phyloP scores from a whole-genome alignment of 371 early-diverging fungal genomes.

The Mortierella sp. region DNA sequence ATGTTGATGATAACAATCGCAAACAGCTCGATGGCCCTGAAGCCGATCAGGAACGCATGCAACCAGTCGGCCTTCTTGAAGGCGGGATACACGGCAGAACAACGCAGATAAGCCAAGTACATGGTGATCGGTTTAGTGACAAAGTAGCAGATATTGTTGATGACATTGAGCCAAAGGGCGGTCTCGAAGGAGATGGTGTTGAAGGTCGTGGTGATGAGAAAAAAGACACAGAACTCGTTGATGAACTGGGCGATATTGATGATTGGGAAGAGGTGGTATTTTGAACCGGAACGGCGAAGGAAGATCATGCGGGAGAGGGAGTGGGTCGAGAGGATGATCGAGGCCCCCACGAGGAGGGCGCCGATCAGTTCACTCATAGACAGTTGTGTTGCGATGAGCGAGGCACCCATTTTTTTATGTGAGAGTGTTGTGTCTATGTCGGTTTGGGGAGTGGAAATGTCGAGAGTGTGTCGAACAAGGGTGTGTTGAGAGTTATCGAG shows the following conservation, averaged over 20 bases:
- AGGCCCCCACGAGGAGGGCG: constrained; percentile 46
- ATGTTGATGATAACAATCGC: constrained; percentile 43
- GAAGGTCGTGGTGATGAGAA: constrained; percentile 45
- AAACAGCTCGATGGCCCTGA: constrained; percentile 48
- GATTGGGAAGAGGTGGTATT: constrained; percentile 55
- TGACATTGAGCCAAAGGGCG: constrained; percentile 53
- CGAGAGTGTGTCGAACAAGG: background rate
- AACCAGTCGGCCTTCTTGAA: constrained; percentile 34
- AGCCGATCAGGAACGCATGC: constrained; percentile 37
- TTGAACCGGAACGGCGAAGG: constrained; percentile 44
- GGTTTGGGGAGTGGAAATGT: background rate
- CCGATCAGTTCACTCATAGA: constrained; percentile 37
- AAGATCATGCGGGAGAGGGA: constrained; percentile 54
- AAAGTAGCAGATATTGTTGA: constrained; percentile 51
- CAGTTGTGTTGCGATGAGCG: constrained; percentile 38
- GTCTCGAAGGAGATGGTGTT: constrained; percentile 30
- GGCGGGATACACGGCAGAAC: constrained; percentile 49
- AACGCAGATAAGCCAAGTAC: constrained; percentile 55
- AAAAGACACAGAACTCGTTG: constrained; percentile 46
- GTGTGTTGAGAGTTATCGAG: background rate
- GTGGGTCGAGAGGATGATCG: constrained; percentile 48
- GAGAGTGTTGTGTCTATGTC: background rate
- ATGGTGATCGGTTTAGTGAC: constrained; percentile 53
- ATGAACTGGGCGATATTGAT: constrained; percentile 50
- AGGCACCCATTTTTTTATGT: constrained; percentile 36